phyloP scores from a whole-genome alignment of 2,329 filamentous ascomycete species.

The Arthrobotrys megalospora region DNA sequence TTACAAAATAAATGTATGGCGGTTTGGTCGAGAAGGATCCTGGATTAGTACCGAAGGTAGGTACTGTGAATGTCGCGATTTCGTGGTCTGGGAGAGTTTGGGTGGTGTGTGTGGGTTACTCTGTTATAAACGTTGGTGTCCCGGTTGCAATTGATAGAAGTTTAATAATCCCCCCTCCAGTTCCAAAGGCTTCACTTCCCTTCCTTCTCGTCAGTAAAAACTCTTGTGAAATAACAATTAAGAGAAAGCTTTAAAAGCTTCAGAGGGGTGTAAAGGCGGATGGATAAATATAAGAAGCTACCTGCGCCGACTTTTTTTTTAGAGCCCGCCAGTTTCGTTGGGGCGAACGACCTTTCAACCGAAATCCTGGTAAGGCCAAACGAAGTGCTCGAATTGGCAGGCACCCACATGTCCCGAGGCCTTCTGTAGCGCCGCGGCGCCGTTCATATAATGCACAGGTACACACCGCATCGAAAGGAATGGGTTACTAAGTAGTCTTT shows the following conservation, averaged over 20 bases:
- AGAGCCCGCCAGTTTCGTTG: constrained; percentile 27
- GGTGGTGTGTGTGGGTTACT: no score
- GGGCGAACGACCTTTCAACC: constrained; percentile 38
- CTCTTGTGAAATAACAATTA: no score
- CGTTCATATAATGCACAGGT: not conserved
- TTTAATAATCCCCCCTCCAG: no score
- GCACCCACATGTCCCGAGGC: constrained; percentile 17
- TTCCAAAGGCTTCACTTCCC: no score
- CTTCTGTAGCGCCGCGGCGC: not conserved
- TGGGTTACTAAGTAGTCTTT: not conserved
- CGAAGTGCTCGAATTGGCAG: constrained; percentile 3
- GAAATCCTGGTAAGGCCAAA: constrained; percentile 28
- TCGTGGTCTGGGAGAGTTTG: no score
- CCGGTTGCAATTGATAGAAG: no score
- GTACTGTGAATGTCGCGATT: no score
- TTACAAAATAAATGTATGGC: not conserved
- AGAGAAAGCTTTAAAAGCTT: no score
- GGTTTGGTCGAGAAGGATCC: not conserved
- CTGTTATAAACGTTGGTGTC: no score
- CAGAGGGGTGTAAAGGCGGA: not conserved
- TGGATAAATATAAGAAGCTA: not conserved
- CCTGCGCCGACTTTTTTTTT: constrained; percentile 19
- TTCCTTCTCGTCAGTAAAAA: no score
- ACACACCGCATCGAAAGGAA: constrained; percentile 7
- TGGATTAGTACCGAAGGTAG: not conserved